These are phyloP conservation scores for Carex scoparia DNA, from an alignment of 176 grass and related monocot genomes.

Conservation along the genomic window DNA sequence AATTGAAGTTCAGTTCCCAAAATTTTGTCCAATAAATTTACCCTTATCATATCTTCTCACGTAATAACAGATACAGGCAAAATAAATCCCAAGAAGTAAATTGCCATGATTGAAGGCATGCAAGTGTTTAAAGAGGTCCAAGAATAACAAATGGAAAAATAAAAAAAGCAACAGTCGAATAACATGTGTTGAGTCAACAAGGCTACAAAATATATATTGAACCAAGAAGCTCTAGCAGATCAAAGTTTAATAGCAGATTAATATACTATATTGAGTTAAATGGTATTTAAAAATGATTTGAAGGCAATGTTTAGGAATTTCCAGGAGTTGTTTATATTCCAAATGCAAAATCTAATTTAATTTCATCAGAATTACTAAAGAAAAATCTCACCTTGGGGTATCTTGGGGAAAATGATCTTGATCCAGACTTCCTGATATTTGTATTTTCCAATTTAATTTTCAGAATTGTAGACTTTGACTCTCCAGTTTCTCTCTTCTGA, in stretches of 20 bases:
- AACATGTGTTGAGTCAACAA: neutral
- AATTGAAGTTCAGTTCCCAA: neutral
- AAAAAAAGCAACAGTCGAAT: neutral
- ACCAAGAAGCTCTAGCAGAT: neutral
- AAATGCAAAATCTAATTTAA: neutral
- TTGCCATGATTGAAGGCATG: neutral
- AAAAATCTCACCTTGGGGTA: slow-evolving; percentile 73
- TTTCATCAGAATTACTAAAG: slow-evolving; percentile 5
- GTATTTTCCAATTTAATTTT: slow-evolving; percentile 67
- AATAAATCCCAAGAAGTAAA: neutral
- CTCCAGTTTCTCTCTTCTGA: slow-evolving; percentile 41
- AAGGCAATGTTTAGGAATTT: neutral
- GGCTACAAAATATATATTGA: neutral
- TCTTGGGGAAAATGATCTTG: slow-evolving; percentile 76
- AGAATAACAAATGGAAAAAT: neutral
- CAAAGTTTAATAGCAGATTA: neutral
- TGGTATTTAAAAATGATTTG: neutral
- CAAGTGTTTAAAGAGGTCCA: neutral
- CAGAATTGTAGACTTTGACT: slow-evolving; percentile 46
- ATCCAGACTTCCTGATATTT: slow-evolving; percentile 48
- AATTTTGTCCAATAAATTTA: neutral
- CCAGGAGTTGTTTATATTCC: neutral
- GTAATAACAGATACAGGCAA: neutral
- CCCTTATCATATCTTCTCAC: neutral
- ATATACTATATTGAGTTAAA: neutral